These are phyloP conservation scores for Pseudozyma flocculosa DNA, from an alignment of 1,284 basidiomycete species.

Conservation along the genomic window DNA sequence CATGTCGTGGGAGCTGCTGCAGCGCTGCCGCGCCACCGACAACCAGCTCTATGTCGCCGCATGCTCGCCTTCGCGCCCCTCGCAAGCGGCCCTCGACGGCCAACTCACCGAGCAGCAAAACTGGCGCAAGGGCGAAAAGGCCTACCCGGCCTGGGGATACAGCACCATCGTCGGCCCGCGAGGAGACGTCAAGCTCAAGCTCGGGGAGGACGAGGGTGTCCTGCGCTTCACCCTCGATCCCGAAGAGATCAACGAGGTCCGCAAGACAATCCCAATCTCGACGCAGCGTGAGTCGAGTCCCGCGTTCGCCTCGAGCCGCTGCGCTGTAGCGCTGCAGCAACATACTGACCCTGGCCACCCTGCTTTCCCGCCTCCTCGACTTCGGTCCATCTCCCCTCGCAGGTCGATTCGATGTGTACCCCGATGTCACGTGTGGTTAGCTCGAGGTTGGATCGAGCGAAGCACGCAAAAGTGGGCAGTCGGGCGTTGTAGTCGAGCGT, in stretches of 20 bases:
- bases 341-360: too few relatives aligned
- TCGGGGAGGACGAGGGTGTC: constrained; percentile 77
- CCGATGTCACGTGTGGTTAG: constrained; percentile 37
- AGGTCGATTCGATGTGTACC: constrained; percentile 48
- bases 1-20: constrained; percentile 91
- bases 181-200: constrained; percentile 77
- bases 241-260: constrained; percentile 34
- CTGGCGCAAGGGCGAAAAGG: constrained; percentile 36
- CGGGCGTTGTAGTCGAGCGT: too few relatives aligned
- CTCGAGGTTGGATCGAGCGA: background rate
- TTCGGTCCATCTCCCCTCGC: background rate
- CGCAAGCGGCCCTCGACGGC: constrained; percentile 61
- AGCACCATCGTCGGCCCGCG: constrained; percentile 59
- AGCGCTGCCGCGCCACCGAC: constrained; percentile 84
- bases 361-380: too few relatives aligned
- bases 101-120: constrained; percentile 11
- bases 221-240: constrained; percentile 59
- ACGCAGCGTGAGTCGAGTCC: constrained; percentile 26
- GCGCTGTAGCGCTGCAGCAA: constrained; percentile 1
- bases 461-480: too few relatives aligned
- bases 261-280: constrained; percentile 45
- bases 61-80: constrained; percentile 90
- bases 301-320: background rate
- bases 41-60: constrained; percentile 93
- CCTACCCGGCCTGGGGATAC: constrained; percentile 56